phyloP scores from a whole-genome alignment of 169 alveolate genomes.

The Babesia bovis region DNA sequence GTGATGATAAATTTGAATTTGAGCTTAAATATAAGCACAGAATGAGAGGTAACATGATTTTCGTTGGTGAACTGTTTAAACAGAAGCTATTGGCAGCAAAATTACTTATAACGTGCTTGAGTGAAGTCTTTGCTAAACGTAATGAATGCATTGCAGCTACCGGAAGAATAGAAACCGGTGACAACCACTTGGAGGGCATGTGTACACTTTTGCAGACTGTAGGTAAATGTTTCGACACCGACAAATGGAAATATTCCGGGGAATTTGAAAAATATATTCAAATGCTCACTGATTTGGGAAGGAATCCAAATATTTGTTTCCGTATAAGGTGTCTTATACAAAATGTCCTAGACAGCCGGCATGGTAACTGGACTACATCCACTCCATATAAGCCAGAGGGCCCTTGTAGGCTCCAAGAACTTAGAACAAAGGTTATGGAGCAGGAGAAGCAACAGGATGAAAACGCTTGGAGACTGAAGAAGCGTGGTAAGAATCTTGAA shows the following conservation, averaged over 20 bases:
- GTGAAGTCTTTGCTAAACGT: conserved; percentile 77
- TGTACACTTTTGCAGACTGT: conserved; percentile 84
- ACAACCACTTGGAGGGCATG: conserved; percentile 81
- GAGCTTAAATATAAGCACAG: conserved; percentile 83
- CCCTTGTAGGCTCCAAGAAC: conserved; percentile 64
- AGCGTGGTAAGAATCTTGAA: not conserved
- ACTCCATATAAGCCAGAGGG: conserved; percentile 55
- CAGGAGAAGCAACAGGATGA: conserved; percentile 36
- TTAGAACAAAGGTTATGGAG: conserved; percentile 49
- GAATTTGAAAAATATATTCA: conserved; percentile 73
- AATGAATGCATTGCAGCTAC: conserved; percentile 67
- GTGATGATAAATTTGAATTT: conserved; percentile 81
- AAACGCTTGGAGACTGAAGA: conserved; percentile 12
- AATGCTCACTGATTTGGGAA: conserved; percentile 75
- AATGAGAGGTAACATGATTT: conserved; percentile 85
- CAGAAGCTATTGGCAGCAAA: conserved; percentile 82
- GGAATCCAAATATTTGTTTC: conserved; percentile 75
- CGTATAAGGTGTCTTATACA: conserved; percentile 82
- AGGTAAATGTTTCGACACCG: conserved; percentile 77
- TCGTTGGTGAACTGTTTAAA: conserved; percentile 82
- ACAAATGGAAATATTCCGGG: conserved; percentile 76
- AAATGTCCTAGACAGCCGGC: conserved; percentile 82
- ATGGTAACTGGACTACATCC: conserved; percentile 80
- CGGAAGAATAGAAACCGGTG: conserved; percentile 75
- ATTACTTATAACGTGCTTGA: conserved; percentile 80